Evolutionary conservation across 345 rosid genomes (phyloP).

Genomic region (Heritiera fomes): DNA sequence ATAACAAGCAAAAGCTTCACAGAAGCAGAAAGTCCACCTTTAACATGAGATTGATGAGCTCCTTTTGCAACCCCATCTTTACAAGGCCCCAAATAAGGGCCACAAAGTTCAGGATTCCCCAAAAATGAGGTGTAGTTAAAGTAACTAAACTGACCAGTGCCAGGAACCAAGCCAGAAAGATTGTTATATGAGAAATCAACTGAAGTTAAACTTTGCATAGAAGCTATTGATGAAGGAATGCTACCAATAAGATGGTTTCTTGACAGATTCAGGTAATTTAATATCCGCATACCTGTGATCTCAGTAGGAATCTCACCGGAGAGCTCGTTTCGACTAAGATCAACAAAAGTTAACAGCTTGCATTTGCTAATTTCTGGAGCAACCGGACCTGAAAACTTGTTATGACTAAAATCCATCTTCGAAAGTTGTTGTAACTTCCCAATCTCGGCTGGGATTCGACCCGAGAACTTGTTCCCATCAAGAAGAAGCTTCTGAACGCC

Average conservation of each 20-base stretch:
- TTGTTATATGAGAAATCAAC: conserved; percentile 91
- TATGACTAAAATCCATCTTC: conserved; percentile 76
- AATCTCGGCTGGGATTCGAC: conserved; percentile 69
- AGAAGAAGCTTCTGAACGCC: conserved; percentile 87
- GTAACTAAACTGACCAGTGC: conserved; percentile 85
- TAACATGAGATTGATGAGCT: conserved; percentile 51
- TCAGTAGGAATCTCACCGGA: conserved; percentile 79
- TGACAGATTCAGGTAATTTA: conserved; percentile 82
- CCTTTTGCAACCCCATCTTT: conserved; percentile 58
- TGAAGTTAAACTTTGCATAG: conserved; percentile 90
- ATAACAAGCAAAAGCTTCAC: conserved; percentile 79
- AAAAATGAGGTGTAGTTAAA: conserved; percentile 87
- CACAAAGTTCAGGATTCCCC: conserved; percentile 79
- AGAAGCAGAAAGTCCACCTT: conserved; percentile 73
- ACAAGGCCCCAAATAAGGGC: conserved; percentile 84
- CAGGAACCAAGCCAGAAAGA: conserved; percentile 88
- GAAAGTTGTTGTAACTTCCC: conserved; percentile 82
- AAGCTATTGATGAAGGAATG: conserved; percentile 68
- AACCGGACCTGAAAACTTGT: conserved; percentile 63
- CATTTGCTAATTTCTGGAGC: conserved; percentile 75
- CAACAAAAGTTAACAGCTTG: conserved; percentile 76
- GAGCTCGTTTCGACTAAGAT: conserved; percentile 77
- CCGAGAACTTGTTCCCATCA: conserved; percentile 79
- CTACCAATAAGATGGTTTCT: conserved; percentile 72
- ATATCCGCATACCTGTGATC: conserved; percentile 73